Percentiles rank a stretch among this genome's conserved stretches.
These are phyloP conservation scores for Pseudoscleropodium purum DNA, from an alignment of 225 moss, liverwort and hornwort genomes.

Conservation along the genomic window DNA sequence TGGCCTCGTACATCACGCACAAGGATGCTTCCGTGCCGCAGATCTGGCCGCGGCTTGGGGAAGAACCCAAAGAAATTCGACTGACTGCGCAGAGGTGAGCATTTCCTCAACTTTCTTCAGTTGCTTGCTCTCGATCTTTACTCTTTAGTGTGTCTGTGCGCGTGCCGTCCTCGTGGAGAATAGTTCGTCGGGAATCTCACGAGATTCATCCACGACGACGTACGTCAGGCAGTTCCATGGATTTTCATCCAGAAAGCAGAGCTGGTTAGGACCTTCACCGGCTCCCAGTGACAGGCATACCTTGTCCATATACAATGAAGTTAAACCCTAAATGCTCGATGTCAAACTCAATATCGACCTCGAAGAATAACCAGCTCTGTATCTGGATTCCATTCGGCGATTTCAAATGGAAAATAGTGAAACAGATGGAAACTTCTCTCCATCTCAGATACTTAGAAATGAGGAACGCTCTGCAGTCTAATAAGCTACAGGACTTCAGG, in stretches of 20 bases:
- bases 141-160: not conserved
- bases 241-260: not conserved
- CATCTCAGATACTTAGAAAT: not conserved
- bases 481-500: not conserved
- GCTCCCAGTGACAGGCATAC: not conserved
- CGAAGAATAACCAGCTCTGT: not conserved
- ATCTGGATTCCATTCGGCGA: not conserved
- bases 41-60: conserved; percentile 53
- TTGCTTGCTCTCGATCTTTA: not conserved
- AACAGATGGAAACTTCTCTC: not conserved
- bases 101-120: not conserved
- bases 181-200: not conserved
- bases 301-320: not conserved
- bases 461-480: not conserved
- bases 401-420: not conserved
- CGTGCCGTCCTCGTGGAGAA: not conserved
- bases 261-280: not conserved
- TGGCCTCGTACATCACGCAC: conserved; percentile 50
- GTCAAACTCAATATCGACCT: not conserved
- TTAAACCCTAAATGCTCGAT: not conserved
- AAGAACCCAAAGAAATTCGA: conserved; percentile 11
- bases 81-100: conserved; percentile 12
- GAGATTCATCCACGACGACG: not conserved
- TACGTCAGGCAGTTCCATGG: not conserved
- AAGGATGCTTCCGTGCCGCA: conserved; percentile 72